phyloP scores from a whole-genome alignment of 129 eudicot species.

The Apium graveolens region DNA sequence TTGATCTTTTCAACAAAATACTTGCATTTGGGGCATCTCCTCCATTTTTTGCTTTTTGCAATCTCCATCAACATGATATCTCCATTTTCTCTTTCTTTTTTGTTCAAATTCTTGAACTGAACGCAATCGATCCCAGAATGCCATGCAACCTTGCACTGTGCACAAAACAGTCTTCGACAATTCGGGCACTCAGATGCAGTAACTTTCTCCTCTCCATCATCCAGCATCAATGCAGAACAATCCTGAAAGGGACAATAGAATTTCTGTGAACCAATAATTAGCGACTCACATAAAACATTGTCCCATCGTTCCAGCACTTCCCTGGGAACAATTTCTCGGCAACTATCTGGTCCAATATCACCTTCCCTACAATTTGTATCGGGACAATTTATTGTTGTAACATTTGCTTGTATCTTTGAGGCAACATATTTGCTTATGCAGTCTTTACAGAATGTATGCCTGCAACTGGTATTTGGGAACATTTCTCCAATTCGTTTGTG shows the following conservation, averaged over 20 bases:
- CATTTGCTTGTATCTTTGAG: background rate
- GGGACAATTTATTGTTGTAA: background rate
- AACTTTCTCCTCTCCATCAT: background rate
- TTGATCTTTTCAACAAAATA: background rate
- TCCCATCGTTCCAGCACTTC: background rate
- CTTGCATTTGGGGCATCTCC: constrained; percentile 2
- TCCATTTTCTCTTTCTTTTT: background rate
- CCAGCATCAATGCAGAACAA: background rate
- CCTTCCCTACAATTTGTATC: background rate
- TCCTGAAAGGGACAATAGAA: background rate
- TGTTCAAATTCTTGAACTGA: background rate
- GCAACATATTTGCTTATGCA: constrained; percentile 7
- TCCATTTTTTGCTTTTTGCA: constrained; percentile 1
- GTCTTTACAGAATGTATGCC: background rate
- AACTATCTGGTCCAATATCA: background rate
- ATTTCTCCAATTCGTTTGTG: background rate
- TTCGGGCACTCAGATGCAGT: background rate
- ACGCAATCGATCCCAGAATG: background rate
- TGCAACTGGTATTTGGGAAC: background rate
- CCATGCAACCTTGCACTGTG: constrained; percentile 1
- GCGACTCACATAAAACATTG: background rate
- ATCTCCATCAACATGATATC: background rate
- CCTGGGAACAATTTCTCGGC: background rate
- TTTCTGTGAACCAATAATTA: background rate
- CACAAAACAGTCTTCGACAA: background rate